phyloP scores from a whole-genome alignment of 768 basidiomycete genomes.

The Naganishia randhawae region DNA sequence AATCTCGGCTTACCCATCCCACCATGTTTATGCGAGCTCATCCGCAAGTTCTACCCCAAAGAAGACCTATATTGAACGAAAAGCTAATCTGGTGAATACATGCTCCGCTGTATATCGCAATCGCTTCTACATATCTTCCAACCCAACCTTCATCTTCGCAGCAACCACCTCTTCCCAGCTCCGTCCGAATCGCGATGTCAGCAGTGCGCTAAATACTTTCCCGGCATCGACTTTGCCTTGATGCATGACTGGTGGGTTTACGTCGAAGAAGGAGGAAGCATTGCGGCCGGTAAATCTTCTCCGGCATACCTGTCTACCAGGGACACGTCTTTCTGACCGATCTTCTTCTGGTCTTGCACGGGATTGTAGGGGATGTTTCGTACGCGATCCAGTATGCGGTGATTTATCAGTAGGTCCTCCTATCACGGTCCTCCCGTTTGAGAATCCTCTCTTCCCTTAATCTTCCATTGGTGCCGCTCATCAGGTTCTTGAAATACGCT shows the following conservation, averaged over 20 bases:
- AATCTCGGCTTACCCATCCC: neutral
- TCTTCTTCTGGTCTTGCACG: neutral
- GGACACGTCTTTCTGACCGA: neutral
- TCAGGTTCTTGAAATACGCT: constrained; percentile 27
- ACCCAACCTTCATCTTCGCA: neutral
- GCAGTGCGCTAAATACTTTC: constrained; percentile 19
- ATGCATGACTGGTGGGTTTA: constrained; percentile 26
- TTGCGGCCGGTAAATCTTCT: constrained; percentile 10
- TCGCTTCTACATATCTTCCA: neutral
- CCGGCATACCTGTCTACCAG: neutral
- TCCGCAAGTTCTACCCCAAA: constrained; percentile 1
- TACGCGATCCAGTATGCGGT: constrained; percentile 27
- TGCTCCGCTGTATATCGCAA: neutral
- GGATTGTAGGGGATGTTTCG: constrained; percentile 12
- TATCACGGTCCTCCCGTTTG: neutral
- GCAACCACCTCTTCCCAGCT: constrained; percentile 23
- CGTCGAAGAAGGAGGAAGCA: constrained; percentile 25
- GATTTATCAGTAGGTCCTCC: constrained; percentile 15
- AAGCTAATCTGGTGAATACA: no score
- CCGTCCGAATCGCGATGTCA: constrained; percentile 11
- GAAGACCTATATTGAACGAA: no score
- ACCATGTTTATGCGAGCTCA: constrained; percentile 23
- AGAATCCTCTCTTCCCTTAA: neutral
- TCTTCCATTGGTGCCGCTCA: neutral
- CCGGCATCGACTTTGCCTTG: constrained; percentile 23